Evolutionary conservation across 306 rosid species (phyloP).

Genomic region (Cucumis melo): DNA sequence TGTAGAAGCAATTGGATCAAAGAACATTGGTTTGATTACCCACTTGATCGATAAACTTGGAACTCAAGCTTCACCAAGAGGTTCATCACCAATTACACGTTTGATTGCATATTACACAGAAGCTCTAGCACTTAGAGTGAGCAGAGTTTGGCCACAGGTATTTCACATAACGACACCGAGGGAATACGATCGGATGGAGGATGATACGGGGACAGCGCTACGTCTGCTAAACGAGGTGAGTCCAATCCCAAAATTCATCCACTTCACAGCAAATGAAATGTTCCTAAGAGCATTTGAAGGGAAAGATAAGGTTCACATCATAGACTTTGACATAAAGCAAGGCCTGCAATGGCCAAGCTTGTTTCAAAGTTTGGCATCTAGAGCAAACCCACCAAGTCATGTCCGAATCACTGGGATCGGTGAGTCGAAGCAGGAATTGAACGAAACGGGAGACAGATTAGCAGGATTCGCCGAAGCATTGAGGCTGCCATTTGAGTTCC

Average conservation of each 20-base stretch:
- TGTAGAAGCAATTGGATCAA: conserved; percentile 67
- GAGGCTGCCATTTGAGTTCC: conserved; percentile 84
- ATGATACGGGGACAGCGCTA: conserved; percentile 45
- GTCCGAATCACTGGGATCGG: conserved; percentile 87
- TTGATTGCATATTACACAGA: conserved; percentile 69
- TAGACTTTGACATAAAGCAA: conserved; percentile 85
- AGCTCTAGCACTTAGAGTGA: conserved; percentile 68
- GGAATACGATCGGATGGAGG: conserved; percentile 65
- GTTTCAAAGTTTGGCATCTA: conserved; percentile 77
- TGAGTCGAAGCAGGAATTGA: conserved; percentile 81
- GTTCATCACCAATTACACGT: conserved; percentile 41
- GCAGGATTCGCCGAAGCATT: conserved; percentile 71
- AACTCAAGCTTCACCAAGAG: conserved; percentile 71
- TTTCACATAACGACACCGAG: conserved; percentile 69
- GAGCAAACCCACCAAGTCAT: conserved; percentile 75
- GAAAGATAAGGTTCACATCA: conserved; percentile 88
- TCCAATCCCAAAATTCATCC: conserved; percentile 80
- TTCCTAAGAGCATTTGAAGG: conserved; percentile 88
- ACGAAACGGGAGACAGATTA: conserved; percentile 84
- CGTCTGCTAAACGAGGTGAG: conserved; percentile 74
- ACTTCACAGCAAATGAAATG: conserved; percentile 86
- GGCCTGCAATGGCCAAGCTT: conserved; percentile 97
- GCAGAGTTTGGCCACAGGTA: conserved; percentile 80
- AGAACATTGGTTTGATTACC: conserved; percentile 45
- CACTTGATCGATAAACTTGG: conserved; percentile 70